Percentiles rank a stretch among this genome's conserved stretches.
Conservation (phyloP, 345 rosid species). For the sweet orange (Citrus sinensis) region DNA sequence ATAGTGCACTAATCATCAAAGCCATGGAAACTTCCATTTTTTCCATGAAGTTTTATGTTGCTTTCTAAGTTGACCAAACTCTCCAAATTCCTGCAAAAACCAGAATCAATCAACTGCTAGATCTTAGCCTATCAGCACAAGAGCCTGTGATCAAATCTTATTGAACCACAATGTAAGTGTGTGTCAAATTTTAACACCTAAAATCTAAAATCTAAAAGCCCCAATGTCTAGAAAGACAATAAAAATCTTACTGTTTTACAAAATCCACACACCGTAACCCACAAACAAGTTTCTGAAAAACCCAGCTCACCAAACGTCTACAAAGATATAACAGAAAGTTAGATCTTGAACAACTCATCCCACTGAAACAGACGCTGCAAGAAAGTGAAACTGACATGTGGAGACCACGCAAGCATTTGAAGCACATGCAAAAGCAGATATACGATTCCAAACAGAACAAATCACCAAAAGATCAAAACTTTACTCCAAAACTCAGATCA, state of each 20-base stretch:
- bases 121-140: constrained; percentile 1
- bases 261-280: neutral
- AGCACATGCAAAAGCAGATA: constrained; percentile 1
- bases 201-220: neutral
- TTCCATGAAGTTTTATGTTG: constrained; percentile 12
- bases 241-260: neutral
- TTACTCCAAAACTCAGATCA: constrained; percentile 18
- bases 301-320: neutral
- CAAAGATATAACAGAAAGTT: neutral
- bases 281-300: neutral
- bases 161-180: neutral
- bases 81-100: constrained; percentile 37
- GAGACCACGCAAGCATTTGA: constrained; percentile 6
- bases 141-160: neutral
- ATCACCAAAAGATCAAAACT: constrained; percentile 14
- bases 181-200: neutral
- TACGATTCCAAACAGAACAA: neutral
- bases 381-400: neutral
- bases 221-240: neutral
- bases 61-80: constrained; percentile 6
- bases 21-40: constrained; percentile 41
- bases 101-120: neutral
- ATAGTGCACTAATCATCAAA: constrained; percentile 24
- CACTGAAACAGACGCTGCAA: neutral
- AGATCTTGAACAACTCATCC: constrained; percentile 28